These are phyloP conservation scores for Tothia fuscella DNA, from an alignment of 2,329 filamentous ascomycete genomes.

Conservation along the genomic window DNA sequence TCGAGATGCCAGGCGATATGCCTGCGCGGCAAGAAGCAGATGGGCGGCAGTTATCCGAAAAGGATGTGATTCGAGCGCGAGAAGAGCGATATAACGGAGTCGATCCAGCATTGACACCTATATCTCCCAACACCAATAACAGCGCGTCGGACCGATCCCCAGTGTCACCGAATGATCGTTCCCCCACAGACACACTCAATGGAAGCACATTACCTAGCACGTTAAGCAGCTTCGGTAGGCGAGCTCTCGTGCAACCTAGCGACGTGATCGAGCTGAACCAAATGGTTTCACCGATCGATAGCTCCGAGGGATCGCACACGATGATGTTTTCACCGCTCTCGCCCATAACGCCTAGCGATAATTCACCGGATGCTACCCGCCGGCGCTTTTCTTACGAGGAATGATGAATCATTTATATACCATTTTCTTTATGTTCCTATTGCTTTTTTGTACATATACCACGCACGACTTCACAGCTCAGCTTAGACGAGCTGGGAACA, in stretches of 20 bases:
- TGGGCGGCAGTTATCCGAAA: constrained; percentile 34
- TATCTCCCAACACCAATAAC: too few relatives aligned
- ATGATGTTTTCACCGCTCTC: constrained; percentile 4
- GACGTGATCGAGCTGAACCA: constrained; percentile 8
- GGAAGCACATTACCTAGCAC: constrained; percentile 3
- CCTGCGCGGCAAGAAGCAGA: constrained; percentile 39
- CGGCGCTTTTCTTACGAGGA: constrained; percentile 9
- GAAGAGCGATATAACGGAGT: constrained; percentile 36
- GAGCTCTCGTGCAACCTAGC: constrained; percentile 3
- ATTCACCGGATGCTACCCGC: neutral
- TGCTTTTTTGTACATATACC: constrained; percentile 3
- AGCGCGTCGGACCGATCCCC: too few relatives aligned
- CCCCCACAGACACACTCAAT: neutral
- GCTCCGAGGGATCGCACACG: constrained; percentile 7
- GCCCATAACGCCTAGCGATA: constrained; percentile 6
- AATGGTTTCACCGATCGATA: constrained; percentile 8
- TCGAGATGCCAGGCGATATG: constrained; percentile 44
- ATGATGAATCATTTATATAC: neutral
- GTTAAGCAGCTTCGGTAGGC: constrained; percentile 1
- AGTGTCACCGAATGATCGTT: neutral
- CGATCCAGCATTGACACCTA: constrained; percentile 18
- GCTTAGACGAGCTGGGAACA: too few relatives aligned
- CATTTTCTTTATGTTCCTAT: neutral
- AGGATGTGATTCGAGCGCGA: constrained; percentile 34
- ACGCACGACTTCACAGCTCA: too few relatives aligned